These are phyloP conservation scores for Incumbomyces delicatus DNA, from an alignment of 2,329 filamentous ascomycete species.

Conservation along the genomic window DNA sequence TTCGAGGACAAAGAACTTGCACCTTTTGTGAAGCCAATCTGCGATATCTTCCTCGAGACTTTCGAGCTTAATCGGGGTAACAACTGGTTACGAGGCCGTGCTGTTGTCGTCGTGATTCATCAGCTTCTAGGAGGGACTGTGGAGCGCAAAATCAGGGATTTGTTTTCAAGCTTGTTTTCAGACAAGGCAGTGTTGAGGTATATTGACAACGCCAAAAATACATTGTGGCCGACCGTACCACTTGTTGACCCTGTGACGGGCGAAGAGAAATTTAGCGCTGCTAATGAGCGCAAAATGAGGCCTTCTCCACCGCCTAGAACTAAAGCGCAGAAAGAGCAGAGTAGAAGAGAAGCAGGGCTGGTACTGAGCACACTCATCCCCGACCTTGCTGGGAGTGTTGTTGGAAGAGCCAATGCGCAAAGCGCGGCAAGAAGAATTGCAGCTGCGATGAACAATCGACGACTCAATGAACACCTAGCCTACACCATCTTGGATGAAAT, in stretches of 20 bases:
- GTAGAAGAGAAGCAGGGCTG: slow-evolving; percentile 74
- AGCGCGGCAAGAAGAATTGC: slow-evolving; percentile 80
- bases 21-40: slow-evolving; percentile 96
- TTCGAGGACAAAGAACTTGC: slow-evolving; percentile 85
- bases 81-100: slow-evolving; percentile 92
- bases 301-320: slow-evolving; percentile 47
- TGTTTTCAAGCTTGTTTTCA: slow-evolving; percentile 60
- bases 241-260: slow-evolving; percentile 31
- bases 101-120: slow-evolving; percentile 91
- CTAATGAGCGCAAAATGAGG: slow-evolving; percentile 36
- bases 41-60: slow-evolving; percentile 89
- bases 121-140: slow-evolving; percentile 93
- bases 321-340: slow-evolving; percentile 63
- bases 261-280: slow-evolving; percentile 24
- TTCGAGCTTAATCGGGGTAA: slow-evolving; percentile 93
- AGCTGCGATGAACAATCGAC: slow-evolving; percentile 80
- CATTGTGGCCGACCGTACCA: slow-evolving; percentile 60
- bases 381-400: slow-evolving; percentile 84
- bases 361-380: slow-evolving; percentile 85
- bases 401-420: slow-evolving; percentile 84
- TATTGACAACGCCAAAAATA: slow-evolving; percentile 61
- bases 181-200: slow-evolving; percentile 73
- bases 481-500: slow-evolving; percentile 66
- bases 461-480: slow-evolving; percentile 67
- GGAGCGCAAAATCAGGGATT: slow-evolving; percentile 87